Percentiles rank a stretch among this genome's conserved stretches.
Conservation (phyloP, 2,329 filamentous ascomycete species). For the Calycina herbarum region DNA sequence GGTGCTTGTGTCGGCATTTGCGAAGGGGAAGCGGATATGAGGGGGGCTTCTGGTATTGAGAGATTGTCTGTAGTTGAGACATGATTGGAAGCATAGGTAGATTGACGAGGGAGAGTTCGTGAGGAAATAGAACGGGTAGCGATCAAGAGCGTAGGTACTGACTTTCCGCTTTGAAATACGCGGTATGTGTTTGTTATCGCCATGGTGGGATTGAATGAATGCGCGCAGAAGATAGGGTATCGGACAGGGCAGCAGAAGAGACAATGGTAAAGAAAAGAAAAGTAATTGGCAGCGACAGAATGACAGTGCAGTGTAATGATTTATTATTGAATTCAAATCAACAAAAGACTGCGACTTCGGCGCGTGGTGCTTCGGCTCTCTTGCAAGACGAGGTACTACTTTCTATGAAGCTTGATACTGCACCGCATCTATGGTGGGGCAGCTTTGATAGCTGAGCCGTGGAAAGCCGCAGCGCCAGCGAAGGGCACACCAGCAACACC, state of each 20-base stretch:
- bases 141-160: conserved; percentile 5
- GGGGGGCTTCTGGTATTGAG: conserved; percentile 14
- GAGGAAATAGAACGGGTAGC: conserved; percentile 29
- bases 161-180: conserved; percentile 18
- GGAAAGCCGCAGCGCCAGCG: background rate
- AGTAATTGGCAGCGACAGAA: background rate
- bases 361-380: background rate
- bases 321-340: background rate
- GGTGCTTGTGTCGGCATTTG: conserved; percentile 41
- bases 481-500: background rate
- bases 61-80: conserved; percentile 19
- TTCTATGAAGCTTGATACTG: background rate
- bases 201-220: conserved; percentile 18
- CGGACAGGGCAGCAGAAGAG: background rate
- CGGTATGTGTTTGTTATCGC: conserved; percentile 26
- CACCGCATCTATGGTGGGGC: background rate
- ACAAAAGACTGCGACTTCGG: background rate
- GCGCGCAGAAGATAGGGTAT: background rate
- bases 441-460: conserved; percentile 7
- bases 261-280: background rate
- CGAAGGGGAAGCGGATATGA: conserved; percentile 15
- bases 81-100: conserved; percentile 23
- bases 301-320: background rate
- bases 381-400: background rate
- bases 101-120: conserved; percentile 27